Evolutionary conservation across 768 basidiomycete genomes (phyloP), one percentile per base, ranked within the genome.

Genomic region (Leccinum ochraceum): DNA sequence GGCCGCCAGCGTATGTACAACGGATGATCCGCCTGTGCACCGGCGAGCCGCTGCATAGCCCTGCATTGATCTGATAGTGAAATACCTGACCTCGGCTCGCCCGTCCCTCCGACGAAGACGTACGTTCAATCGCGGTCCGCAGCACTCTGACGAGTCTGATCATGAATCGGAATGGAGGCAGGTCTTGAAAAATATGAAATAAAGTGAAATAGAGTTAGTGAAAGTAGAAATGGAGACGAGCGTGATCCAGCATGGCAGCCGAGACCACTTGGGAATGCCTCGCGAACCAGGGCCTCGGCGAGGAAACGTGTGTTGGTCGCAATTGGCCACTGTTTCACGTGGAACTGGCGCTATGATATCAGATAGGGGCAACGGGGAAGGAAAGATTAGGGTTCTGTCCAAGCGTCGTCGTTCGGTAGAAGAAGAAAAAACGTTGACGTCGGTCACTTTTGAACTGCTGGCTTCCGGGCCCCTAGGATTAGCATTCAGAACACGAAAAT

Each of bases 271-370:
- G 42, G 42, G 9, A 44, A 44, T 28, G 55, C 42, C 53, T 56
- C 64, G 56, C 39, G 60, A 65, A 55, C 56, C 57, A 34, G 3
- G 30, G 64, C 14, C 59, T 14, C 2, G 36, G 36, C n/a, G 59
- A 51, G 55, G 34, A 53, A 54, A 54, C 54, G 59, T 66, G 64
- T 55, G 34, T 44, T 44, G 42, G 42, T 44, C 42, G 42, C 42
- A 44, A n/a, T 44, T 44, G 16, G 7, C 24, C 37, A n/a, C n/a
- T 20, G n/a, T 44, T n/a, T 44, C 42, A 44, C 42, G n/a, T 44
- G 42, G 42, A 44, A 44, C 10, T 44, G 42, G n/a, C n/a, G 9
- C n/a, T 44, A 44, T 44, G 42, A 24, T 32, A 32, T 32, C 30
- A 32, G 30, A 32, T 14, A 51, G 30, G 42, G 32, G 48, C 11